Evolutionary conservation across 2,329 filamentous ascomycete species (phyloP).

Genomic region (Neopestalotiopsis sp.): DNA sequence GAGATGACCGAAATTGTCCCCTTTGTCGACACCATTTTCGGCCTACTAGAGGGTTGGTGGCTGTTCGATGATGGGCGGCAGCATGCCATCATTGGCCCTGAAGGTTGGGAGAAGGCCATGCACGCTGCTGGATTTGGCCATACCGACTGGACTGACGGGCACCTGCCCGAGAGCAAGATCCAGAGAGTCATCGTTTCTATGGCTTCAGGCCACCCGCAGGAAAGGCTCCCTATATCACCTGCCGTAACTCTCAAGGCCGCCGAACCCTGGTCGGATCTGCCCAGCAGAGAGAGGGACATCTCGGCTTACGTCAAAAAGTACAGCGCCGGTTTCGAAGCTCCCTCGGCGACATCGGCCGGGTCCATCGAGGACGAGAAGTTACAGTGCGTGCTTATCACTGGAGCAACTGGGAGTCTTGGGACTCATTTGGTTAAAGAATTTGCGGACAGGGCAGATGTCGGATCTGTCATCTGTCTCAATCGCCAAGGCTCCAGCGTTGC

Average conservation of each 20-base stretch:
- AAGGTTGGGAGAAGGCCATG: constrained; percentile 33
- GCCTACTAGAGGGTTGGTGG: constrained; percentile 47
- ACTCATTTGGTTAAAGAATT: constrained; percentile 39
- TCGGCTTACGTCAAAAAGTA: constrained; percentile 34
- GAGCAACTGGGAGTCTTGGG: constrained; percentile 45
- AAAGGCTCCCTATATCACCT: too few species aligned
- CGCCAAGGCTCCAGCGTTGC: constrained; percentile 34
- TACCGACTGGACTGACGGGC: constrained; percentile 38
- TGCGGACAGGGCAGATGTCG: constrained; percentile 34
- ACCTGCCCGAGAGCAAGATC: constrained; percentile 29
- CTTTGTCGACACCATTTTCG: constrained; percentile 43
- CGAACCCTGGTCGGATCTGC: not conserved
- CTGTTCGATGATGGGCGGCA: constrained; percentile 38
- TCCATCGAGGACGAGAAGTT: too few species aligned
- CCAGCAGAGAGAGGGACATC: constrained; percentile 27
- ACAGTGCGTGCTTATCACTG: constrained; percentile 42
- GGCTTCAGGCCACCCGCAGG: not conserved
- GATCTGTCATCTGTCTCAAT: constrained; percentile 51
- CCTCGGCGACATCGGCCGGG: not conserved
- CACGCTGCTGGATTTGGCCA: constrained; percentile 33
- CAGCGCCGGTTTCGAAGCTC: constrained; percentile 1
- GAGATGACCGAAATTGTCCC: constrained; percentile 39
- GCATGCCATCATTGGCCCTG: constrained; percentile 29
- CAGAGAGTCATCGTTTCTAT: constrained; percentile 36
- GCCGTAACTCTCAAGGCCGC: not conserved